A percentile compares a stretch with the other conserved stretches of the same genome.
These are phyloP conservation scores for Alternaria sp. DNA, from an alignment of 2,329 filamentous ascomycete species.

Conservation along the genomic window DNA sequence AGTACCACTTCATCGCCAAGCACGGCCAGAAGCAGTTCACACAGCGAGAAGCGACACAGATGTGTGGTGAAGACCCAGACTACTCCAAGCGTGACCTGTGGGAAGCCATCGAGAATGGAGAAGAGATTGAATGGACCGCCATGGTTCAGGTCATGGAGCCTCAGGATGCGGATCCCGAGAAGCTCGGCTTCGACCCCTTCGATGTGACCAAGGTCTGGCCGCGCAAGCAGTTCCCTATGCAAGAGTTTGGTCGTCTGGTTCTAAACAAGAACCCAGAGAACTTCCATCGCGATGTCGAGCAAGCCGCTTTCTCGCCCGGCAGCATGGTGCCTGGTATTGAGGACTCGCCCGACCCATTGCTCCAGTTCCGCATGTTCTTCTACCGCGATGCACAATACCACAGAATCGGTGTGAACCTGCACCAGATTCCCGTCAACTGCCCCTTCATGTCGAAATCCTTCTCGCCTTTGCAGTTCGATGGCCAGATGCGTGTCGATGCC, in stretches of 20 bases:
- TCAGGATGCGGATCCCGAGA: conserved; percentile 57
- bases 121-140: conserved; percentile 55
- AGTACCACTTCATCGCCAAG: conserved; percentile 59
- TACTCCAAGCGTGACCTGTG: conserved; percentile 60
- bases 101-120: conserved; percentile 54
- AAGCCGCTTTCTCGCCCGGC: conserved; percentile 57
- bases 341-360: conserved; percentile 41
- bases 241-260: conserved; percentile 59
- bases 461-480: conserved; percentile 60
- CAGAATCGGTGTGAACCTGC: conserved; percentile 61
- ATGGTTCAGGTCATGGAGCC: conserved; percentile 58
- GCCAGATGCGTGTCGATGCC: conserved; percentile 58
- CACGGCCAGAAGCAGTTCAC: conserved; percentile 60
- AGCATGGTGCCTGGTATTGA: conserved; percentile 62
- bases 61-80: conserved; percentile 60
- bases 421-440: conserved; percentile 58
- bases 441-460: conserved; percentile 60
- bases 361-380: conserved; percentile 37
- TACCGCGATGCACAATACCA: conserved; percentile 60
- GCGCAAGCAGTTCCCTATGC: conserved; percentile 57
- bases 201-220: conserved; percentile 65
- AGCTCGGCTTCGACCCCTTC: conserved; percentile 62
- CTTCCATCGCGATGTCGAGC: conserved; percentile 56
- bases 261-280: conserved; percentile 65
- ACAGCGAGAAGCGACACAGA: conserved; percentile 54